Evolutionary conservation across 2,329 filamentous ascomycete species (phyloP).

Genomic region (Whalleya microplaca): DNA sequence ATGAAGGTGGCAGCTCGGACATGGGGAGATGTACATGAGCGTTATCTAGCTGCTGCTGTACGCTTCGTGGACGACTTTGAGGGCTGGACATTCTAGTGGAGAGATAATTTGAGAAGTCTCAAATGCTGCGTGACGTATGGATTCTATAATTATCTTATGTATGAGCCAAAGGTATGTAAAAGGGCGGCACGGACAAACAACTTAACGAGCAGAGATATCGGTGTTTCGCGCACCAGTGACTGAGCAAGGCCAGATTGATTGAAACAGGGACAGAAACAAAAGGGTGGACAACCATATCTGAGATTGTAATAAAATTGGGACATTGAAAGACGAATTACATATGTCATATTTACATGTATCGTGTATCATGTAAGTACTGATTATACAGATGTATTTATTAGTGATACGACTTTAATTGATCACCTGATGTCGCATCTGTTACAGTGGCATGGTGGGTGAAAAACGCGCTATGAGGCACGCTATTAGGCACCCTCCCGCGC

Average conservation of each 20-base stretch:
- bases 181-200: too few relatives aligned
- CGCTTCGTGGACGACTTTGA: conserved; percentile 75
- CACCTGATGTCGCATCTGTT: conserved; percentile 33
- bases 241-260: too few relatives aligned
- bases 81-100: conserved; percentile 59
- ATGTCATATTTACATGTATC: too few relatives aligned
- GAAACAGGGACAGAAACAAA: too few relatives aligned
- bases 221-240: too few relatives aligned
- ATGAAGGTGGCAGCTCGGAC: conserved; percentile 75
- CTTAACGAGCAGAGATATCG: too few relatives aligned
- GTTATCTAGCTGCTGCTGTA: conserved; percentile 70
- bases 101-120: background rate
- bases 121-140: background rate
- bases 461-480: conserved; percentile 21
- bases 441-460: conserved; percentile 14
- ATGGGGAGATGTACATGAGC: conserved; percentile 71
- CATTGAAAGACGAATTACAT: too few relatives aligned
- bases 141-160: background rate
- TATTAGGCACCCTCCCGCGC: conserved; percentile 10
- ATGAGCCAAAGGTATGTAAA: background rate
- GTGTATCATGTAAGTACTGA: too few relatives aligned
- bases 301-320: too few relatives aligned
- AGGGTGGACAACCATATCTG: too few relatives aligned
- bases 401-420: conserved; percentile 23
- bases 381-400: background rate